Evolutionary conservation across 352 stramenopile species (phyloP).

Genomic region (Phytophthora niederhauseri): DNA sequence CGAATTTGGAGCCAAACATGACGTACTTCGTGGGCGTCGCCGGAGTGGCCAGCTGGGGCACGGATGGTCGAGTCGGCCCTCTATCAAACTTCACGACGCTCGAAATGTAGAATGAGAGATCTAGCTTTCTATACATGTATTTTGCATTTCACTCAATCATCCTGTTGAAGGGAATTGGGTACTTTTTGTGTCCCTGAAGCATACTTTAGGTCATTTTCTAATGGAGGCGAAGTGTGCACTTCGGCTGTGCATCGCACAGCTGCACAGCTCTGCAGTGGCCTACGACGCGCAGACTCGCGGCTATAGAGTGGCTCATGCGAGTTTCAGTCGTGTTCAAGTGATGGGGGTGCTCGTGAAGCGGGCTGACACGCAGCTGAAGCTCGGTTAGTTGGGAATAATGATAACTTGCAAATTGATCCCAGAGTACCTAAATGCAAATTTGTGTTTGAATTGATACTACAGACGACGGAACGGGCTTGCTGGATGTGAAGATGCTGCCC

Average conservation of each 20-base stretch:
- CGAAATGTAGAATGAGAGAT: conserved; percentile 3
- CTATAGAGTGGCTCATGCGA: conserved; percentile 26
- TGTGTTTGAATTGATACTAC: neutral
- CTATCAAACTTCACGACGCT: conserved; percentile 76
- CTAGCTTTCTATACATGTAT: neutral
- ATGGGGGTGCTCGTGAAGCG: conserved; percentile 39
- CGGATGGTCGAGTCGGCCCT: conserved; percentile 56
- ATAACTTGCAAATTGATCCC: conserved; percentile 1
- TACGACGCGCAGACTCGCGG: conserved; percentile 20
- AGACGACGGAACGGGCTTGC: conserved; percentile 52
- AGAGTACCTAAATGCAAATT: neutral
- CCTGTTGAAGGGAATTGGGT: too few relatives aligned
- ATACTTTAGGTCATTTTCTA: neutral
- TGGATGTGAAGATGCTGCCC: conserved; percentile 31
- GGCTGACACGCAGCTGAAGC: conserved; percentile 25
- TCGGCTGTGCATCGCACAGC: conserved; percentile 40
- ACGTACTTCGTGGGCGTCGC: conserved; percentile 82
- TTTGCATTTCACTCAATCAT: neutral
- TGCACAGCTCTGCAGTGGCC: conserved; percentile 26
- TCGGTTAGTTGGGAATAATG: conserved; percentile 31
- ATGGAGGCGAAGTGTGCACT: conserved; percentile 34
- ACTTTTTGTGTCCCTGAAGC: too few relatives aligned
- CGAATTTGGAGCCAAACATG: conserved; percentile 57
- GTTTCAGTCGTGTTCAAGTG: conserved; percentile 37
- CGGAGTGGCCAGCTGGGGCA: conserved; percentile 67